Base-by-base conservation (phyloP, 2,329 filamentous ascomycete species). In the Elsinoe australis region DNA sequence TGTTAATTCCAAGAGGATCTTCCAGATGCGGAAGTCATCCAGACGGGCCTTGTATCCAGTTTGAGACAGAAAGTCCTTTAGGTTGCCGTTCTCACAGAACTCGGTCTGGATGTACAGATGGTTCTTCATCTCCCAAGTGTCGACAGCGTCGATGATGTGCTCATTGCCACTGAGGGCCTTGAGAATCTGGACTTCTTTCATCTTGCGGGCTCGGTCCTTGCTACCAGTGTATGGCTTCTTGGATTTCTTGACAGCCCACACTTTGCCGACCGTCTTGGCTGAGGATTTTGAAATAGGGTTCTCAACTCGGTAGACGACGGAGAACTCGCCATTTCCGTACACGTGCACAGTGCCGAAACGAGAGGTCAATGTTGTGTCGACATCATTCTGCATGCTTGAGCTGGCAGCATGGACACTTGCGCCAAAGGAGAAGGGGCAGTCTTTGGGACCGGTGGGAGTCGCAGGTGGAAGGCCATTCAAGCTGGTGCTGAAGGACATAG, bases 1-100 rank as follows among this genome's bases (percentile, higher is more conserved):
- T 59, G 82, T 78, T 51, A 95, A 68, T 64, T 98, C 92, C 33
- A 95, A 77, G 58, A 96, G 71, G 50, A 96, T 90, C 71, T 98
- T 98, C 87, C 92, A 98, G 65, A 96, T 95, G 53, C 92, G 80
- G 68, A 98, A 98, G 64, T 96, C 92, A 66, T 98, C 92, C 55
- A 98, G 70, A 57, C 90, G 79, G 38, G 87, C 89, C 62, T 85
- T 87, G 52, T 83, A 76, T 18, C 92, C 92, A 52, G 87, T 80
- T 50, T 84, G 79, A n/a, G 79, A 76, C 22, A 98, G 74, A 62
- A 96, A 98, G 12, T 80, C 76, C 62, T 94, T 85, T 34, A 98
- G 71, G 52, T 87, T 94, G 12, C 92, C 92, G 62, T 95, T 87
- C 63, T 95, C 89, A 60, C 92, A 98, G 62, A 83, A 96, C 61